phyloP scores from a whole-genome alignment of 352 stramenopile species.

The Poterioochromonas sp. region DNA sequence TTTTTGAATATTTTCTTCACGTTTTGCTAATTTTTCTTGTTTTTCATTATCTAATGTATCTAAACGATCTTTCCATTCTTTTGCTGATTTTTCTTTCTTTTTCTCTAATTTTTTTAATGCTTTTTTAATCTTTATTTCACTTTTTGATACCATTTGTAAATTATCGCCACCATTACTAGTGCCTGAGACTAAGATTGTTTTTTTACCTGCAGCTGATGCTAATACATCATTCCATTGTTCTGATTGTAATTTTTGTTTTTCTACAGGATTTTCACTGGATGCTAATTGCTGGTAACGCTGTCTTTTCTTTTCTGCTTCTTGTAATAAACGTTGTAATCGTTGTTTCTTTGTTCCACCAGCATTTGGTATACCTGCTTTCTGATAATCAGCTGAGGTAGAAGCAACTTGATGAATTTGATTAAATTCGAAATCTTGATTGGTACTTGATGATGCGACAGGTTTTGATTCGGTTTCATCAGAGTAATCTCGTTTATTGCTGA shows the following conservation, averaged over 20 bases:
- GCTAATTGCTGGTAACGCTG: neutral
- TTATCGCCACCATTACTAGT: neutral
- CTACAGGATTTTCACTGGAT: neutral
- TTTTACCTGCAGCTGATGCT: neutral
- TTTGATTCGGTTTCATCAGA: no score
- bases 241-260: neutral
- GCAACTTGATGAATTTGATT: no score
- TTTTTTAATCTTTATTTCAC: neutral
- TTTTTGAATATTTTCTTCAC: slow-evolving; percentile 19
- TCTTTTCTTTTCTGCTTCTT: slow-evolving; percentile 14
- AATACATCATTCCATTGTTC: slow-evolving; percentile 22
- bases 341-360: no score
- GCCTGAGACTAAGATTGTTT: neutral
- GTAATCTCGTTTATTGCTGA: no score
- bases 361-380: no score
- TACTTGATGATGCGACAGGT: no score
- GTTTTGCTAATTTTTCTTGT: neutral
- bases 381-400: no score
- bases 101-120: neutral
- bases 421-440: no score
- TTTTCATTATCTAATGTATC: neutral
- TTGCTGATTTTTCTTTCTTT: neutral
- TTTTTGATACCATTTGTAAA: neutral
- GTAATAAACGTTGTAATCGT: neutral
- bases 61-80: neutral